Conservation (phyloP, 345 rosid species). For the Citrus reticulata region DNA sequence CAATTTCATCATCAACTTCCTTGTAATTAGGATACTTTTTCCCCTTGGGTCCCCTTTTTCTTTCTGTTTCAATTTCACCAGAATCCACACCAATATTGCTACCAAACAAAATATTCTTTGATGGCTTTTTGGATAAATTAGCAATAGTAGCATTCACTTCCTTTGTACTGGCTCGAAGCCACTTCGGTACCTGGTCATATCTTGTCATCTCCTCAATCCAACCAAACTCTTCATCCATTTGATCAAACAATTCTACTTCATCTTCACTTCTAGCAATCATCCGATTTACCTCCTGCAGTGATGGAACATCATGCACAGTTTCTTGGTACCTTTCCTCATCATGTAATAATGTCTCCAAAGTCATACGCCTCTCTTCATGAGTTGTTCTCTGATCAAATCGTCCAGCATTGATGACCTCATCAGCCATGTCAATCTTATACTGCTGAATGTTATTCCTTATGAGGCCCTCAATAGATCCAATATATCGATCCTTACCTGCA, state of each 20-base stretch:
- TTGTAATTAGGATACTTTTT: conserved; percentile 84
- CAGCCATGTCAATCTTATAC: conserved; percentile 99
- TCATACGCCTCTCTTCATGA: conserved; percentile 97
- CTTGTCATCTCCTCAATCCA: conserved; percentile 95
- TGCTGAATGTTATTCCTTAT: conserved; percentile 99
- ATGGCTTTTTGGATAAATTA: conserved; percentile 85
- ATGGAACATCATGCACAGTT: conserved; percentile 98
- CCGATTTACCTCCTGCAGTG: conserved; percentile 86
- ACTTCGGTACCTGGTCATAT: conserved; percentile 93
- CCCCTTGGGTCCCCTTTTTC: conserved; percentile 89
- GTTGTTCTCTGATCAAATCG: conserved; percentile 99
- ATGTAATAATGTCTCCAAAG: conserved; percentile 94
- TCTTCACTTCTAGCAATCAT: conserved; percentile 98
- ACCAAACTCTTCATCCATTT: conserved; percentile 97
- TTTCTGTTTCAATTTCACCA: conserved; percentile 60
- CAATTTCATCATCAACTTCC: conserved; percentile 90
- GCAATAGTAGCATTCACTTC: conserved; percentile 76
- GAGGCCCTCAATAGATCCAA: conserved; percentile 98
- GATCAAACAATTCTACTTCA: conserved; percentile 96
- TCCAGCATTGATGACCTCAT: conserved; percentile 99
- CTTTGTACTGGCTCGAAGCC: conserved; percentile 86
- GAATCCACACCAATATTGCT: conserved; percentile 46
- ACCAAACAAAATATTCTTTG: conserved; percentile 55
- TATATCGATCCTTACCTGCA: conserved; percentile 96
- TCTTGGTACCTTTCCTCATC: conserved; percentile 99